phyloP scores from a whole-genome alignment of 352 stramenopile genomes.

The Pythium coloratum region DNA sequence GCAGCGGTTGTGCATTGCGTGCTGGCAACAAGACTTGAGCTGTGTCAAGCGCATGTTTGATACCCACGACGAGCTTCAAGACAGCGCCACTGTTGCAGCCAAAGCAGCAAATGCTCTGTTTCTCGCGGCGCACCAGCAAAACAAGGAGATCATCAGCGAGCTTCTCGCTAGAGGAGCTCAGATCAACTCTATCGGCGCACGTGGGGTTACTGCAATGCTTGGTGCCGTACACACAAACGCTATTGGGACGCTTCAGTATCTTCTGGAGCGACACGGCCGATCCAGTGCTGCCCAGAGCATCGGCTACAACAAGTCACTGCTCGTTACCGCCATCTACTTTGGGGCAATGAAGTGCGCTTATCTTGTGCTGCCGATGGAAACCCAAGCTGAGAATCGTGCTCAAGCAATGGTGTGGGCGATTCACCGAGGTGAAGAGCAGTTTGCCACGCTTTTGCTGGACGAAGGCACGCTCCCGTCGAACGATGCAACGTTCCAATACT shows the following conservation, averaged over 20 bases:
- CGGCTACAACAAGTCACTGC: neutral
- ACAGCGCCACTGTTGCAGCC: neutral
- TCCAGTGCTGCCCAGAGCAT: neutral
- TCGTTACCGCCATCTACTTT: neutral
- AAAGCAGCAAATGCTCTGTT: neutral
- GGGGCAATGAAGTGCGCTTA: neutral
- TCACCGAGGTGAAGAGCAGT: neutral
- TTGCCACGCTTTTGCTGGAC: neutral
- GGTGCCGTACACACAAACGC: neutral
- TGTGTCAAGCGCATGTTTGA: neutral
- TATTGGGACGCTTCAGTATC: neutral
- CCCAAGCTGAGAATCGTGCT: neutral
- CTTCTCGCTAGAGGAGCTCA: neutral
- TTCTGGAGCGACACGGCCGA: neutral
- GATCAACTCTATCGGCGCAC: neutral
- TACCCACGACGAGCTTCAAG: neutral
- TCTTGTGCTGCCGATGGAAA: neutral
- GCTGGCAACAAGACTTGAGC: neutral
- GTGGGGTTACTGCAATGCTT: neutral
- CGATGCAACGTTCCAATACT: neutral
- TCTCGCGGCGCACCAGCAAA: neutral
- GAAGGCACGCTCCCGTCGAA: neutral
- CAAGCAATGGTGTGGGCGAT: neutral
- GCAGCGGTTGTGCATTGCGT: neutral
- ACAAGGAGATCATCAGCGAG: neutral